Base-by-base conservation (phyloP, 805 yeast species). In the Starmerella floris region DNA sequence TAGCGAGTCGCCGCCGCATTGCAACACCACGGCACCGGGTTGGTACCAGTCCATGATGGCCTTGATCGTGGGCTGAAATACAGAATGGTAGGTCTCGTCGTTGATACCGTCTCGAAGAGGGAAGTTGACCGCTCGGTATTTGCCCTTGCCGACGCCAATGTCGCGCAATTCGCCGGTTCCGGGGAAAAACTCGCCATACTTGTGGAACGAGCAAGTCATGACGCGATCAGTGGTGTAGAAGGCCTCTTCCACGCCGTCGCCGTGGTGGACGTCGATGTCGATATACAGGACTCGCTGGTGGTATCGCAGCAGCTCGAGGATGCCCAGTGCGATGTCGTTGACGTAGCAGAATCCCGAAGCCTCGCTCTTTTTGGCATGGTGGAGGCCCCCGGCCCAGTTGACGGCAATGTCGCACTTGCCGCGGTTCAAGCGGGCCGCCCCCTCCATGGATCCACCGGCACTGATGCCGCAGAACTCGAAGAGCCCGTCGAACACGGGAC, bases 161-260 rank as follows among this genome's bases (percentile, higher is more conserved):
- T 88, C 98, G 54, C 87, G 83, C 39, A 85, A 72, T 52, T 83
- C 82, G 22, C 98, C 98, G 0, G 98, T 88, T 13, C 95, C 96
- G 2, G 98, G 98, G 70, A 88, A 88, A 59, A 84, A 88, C 61
- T 84, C 91, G 19, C 97, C 97, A 61, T 79, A 88, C 63, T 85
- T 88, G 68, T 87, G 97, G 69, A 87, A 87, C 10, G 93, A 80
- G 52, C 87, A 87, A 1, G 96, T 87, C 95, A 87, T 85, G 36
- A 87, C 97, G 46, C 97, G 67, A 61, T 87, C 97, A 2, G 95
- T 83, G 16, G 91, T 74, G 64, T 88, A 83, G 57, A 88, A 88
- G 1, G 96, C 96, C 62, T 88, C 97, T 61, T 88, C 95, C 17
- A 88, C 97, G 51, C 97, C 97, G 62, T 88, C 97, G 35, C 97